Evolutionary conservation across 768 basidiomycete genomes (phyloP).

Genomic region (Suillus discolor): DNA sequence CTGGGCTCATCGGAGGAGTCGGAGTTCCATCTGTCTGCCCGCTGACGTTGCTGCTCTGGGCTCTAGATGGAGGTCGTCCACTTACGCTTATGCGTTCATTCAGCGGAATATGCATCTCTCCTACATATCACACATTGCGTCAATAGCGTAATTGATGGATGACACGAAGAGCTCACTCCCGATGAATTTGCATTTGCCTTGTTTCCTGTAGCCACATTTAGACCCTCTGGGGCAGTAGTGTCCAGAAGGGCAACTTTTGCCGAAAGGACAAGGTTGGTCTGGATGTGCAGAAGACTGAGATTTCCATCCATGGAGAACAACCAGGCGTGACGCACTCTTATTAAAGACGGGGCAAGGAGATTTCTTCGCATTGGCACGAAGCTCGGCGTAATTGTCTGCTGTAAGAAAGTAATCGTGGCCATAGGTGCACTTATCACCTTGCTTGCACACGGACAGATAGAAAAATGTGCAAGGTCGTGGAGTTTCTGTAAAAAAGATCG

Average conservation of each 20-base stretch:
- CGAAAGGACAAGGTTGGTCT: slow-evolving; percentile 29
- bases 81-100: not conserved
- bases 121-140: not conserved
- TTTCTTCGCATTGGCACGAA: slow-evolving; percentile 35
- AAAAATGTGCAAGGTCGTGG: slow-evolving; percentile 42
- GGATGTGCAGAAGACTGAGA: not conserved
- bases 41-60: slow-evolving; percentile 8
- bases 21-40: slow-evolving; percentile 7
- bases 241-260: slow-evolving; percentile 36
- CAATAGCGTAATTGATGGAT: not conserved
- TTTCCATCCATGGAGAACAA: not conserved
- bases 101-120: slow-evolving; percentile 6
- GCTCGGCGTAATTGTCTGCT: slow-evolving; percentile 29
- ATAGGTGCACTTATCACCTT: slow-evolving; percentile 35
- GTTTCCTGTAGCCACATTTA: slow-evolving; percentile 35
- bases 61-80: slow-evolving; percentile 8
- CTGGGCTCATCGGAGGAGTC: slow-evolving; percentile 8
- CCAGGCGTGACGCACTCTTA: slow-evolving; percentile 22
- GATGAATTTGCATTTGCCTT: slow-evolving; percentile 36
- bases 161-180: slow-evolving; percentile 26
- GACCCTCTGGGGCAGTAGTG: slow-evolving; percentile 40
- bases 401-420: slow-evolving; percentile 36
- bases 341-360: slow-evolving; percentile 36
- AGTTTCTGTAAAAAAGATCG: slow-evolving; percentile 25
- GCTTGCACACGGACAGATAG: slow-evolving; percentile 34